These are phyloP conservation scores for Mycena polygramma DNA, from an alignment of 768 basidiomycete species.

Conservation along the genomic window DNA sequence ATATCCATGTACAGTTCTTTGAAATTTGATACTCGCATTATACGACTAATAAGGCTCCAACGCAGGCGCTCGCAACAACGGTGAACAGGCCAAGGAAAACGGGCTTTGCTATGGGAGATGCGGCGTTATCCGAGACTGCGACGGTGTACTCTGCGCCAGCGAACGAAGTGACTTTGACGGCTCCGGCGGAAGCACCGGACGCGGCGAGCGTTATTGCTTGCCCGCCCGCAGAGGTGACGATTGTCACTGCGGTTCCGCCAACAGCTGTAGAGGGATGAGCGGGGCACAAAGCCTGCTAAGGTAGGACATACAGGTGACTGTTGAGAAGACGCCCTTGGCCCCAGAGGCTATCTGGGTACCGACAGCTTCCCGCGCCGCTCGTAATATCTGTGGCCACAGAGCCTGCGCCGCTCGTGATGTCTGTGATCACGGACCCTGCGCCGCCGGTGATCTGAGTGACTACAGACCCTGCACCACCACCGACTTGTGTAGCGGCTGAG, in stretches of 20 bases:
- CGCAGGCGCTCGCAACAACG: constrained; percentile 47
- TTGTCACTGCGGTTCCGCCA: constrained; percentile 64
- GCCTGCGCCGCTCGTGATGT: constrained; percentile 46
- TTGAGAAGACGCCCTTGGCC: constrained; percentile 48
- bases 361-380: constrained; percentile 39
- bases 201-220: constrained; percentile 70
- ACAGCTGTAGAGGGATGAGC: constrained; percentile 55
- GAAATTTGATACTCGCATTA: constrained; percentile 27
- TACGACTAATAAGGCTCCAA: constrained; percentile 57
- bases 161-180: constrained; percentile 59
- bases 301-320: constrained; percentile 56
- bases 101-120: constrained; percentile 40
- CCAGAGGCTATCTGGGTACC: not conserved
- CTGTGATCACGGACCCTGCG: constrained; percentile 41
- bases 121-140: constrained; percentile 42
- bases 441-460: constrained; percentile 15
- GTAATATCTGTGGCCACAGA: constrained; percentile 44
- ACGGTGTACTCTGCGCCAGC: constrained; percentile 68
- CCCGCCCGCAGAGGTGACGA: constrained; percentile 72
- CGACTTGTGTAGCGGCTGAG: constrained; percentile 54
- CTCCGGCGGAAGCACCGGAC: constrained; percentile 43
- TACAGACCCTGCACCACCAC: constrained; percentile 32
- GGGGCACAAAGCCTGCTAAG: constrained; percentile 38
- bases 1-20: not conserved
- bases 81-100: constrained; percentile 47